A percentile compares a stretch with the other conserved stretches of the same genome.
These are phyloP conservation scores for Coriaria nepalensis DNA, from an alignment of 306 rosid species.

Conservation along the genomic window DNA sequence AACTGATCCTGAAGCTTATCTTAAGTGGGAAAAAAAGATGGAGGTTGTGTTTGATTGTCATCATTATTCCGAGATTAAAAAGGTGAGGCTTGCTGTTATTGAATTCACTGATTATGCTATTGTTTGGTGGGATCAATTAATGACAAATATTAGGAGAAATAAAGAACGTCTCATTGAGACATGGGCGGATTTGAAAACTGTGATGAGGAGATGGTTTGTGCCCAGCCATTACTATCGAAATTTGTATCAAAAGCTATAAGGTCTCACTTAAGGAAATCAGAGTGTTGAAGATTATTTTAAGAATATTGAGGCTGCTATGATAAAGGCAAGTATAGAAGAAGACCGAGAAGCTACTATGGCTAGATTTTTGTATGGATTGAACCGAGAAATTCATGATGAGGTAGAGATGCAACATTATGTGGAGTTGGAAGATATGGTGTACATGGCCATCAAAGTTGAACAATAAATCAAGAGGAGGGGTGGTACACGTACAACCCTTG, in stretches of 20 bases:
- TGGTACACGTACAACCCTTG: neutral
- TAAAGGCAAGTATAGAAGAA: neutral
- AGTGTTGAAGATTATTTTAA: constrained; percentile 2
- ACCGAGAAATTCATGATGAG: neutral
- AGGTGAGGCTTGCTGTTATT: neutral
- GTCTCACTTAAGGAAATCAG: neutral
- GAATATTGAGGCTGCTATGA: neutral
- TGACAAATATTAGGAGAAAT: neutral
- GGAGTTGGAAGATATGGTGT: constrained; percentile 3
- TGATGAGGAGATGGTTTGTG: neutral
- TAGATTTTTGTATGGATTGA: neutral
- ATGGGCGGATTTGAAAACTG: neutral
- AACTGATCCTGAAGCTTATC: neutral
- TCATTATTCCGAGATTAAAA: neutral
- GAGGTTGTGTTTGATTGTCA: neutral
- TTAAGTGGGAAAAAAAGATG: neutral
- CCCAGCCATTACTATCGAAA: neutral
- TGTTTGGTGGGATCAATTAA: constrained; percentile 1
- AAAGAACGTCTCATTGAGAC: neutral
- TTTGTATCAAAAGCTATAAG: neutral
- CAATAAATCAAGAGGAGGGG: neutral
- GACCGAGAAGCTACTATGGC: neutral
- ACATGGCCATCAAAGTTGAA: constrained; percentile 1
- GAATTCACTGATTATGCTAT: neutral
- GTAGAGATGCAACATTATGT: neutral